Conservation (phyloP, 2,329 filamentous ascomycete genomes). For the Fusarium sp. region DNA sequence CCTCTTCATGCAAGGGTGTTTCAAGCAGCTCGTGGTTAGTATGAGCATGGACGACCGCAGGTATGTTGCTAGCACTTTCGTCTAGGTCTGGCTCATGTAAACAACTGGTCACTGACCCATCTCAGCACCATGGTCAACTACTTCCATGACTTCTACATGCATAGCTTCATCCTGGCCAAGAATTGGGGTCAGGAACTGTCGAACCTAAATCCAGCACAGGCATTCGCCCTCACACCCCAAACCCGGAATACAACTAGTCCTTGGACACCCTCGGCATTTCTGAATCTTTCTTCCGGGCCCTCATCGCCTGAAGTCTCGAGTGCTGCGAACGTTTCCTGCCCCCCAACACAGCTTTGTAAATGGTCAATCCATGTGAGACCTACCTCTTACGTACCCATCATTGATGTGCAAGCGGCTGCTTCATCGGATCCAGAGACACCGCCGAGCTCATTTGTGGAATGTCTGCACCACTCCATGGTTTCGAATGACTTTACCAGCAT, state of each 20-base stretch:
- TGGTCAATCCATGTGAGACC: constrained; percentile 24
- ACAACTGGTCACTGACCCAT: not conserved
- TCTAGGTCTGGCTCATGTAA: not conserved
- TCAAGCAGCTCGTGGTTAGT: constrained; percentile 5
- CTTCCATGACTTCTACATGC: constrained; percentile 32
- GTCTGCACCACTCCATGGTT: not conserved
- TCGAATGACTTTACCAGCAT: constrained; percentile 2
- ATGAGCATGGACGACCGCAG: constrained; percentile 17
- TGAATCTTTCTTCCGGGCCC: not conserved
- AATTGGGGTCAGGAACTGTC: not conserved
- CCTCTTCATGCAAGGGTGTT: constrained; percentile 20
- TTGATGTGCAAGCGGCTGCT: no score
- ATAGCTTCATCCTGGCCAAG: constrained; percentile 3
- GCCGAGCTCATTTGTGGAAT: constrained; percentile 1
- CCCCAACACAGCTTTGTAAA: constrained; percentile 8
- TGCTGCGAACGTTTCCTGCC: not conserved
- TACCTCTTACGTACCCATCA: no score
- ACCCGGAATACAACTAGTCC: not conserved
- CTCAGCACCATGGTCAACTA: constrained; percentile 16
- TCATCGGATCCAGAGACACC: not conserved
- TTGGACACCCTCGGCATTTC: not conserved
- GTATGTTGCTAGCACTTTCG: not conserved
- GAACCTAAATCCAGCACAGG: not conserved
- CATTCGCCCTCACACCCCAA: not conserved
- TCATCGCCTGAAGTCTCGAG: not conserved